These are phyloP conservation scores for Naganishia vaughanmartiniae DNA, from an alignment of 768 basidiomycete genomes.

Conservation along the genomic window DNA sequence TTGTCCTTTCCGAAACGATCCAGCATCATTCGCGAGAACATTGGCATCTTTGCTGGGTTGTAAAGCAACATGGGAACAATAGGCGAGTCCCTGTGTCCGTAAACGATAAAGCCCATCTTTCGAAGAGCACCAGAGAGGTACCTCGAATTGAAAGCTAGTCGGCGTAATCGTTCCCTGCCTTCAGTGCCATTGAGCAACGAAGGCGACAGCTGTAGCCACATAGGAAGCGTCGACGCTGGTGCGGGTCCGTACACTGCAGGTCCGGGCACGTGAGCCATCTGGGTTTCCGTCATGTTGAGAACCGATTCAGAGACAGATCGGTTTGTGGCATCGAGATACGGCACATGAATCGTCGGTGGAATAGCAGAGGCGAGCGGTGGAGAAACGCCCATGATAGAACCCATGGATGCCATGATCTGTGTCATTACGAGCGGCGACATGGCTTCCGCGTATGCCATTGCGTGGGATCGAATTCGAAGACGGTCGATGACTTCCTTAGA, in stretches of 20 bases:
- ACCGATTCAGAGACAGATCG: slow-evolving; percentile 50
- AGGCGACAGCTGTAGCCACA: slow-evolving; percentile 74
- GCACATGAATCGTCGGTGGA: slow-evolving; percentile 25
- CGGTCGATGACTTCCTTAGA: slow-evolving; percentile 74
- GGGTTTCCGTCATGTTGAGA: slow-evolving; percentile 40
- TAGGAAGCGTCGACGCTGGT: slow-evolving; percentile 63
- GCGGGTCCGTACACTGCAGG: slow-evolving; percentile 61
- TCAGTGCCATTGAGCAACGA: slow-evolving; percentile 76
- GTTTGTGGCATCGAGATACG: slow-evolving; percentile 14
- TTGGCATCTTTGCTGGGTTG: slow-evolving; percentile 88
- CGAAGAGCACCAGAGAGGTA: slow-evolving; percentile 82
- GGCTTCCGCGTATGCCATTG: slow-evolving; percentile 80
- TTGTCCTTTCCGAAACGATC: slow-evolving; percentile 57
- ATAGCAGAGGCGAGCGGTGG: slow-evolving; percentile 52
- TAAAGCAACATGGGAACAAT: slow-evolving; percentile 90
- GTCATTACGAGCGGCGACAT: slow-evolving; percentile 87
- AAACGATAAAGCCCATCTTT: slow-evolving; percentile 95
- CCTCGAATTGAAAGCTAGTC: slow-evolving; percentile 90
- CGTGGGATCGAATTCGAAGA: slow-evolving; percentile 75
- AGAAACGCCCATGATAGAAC: slow-evolving; percentile 83
- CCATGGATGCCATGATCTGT: slow-evolving; percentile 88
- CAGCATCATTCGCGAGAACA: slow-evolving; percentile 80
- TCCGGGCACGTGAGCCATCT: slow-evolving; percentile 33
- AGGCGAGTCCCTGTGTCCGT: slow-evolving; percentile 84
- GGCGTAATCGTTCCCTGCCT: slow-evolving; percentile 73